phyloP scores from a whole-genome alignment of 2,329 filamentous ascomycete species.

The Knoxdaviesia capensis region DNA sequence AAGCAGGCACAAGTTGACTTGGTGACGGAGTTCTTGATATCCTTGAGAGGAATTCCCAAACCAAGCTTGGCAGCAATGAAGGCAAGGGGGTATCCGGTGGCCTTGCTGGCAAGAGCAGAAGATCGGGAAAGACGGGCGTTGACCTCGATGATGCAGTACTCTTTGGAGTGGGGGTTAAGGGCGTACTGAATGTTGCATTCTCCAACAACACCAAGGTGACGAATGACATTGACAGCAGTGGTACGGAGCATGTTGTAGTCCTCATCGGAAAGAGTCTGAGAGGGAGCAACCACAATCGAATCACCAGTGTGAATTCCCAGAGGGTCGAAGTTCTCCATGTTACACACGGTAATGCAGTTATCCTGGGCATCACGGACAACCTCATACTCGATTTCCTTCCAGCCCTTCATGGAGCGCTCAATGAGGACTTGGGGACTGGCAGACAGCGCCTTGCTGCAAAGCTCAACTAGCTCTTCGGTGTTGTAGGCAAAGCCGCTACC shows the following conservation, averaged over 20 bases:
- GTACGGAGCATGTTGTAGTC: constrained; percentile 99
- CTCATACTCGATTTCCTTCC: constrained; percentile 99
- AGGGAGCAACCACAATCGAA: constrained; percentile 93
- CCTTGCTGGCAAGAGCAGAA: constrained; percentile 88
- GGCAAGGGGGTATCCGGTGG: constrained; percentile 85
- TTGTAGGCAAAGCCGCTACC: constrained; percentile 92
- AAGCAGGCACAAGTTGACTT: constrained; percentile 95
- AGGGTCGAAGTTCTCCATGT: constrained; percentile 99
- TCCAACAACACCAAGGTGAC: constrained; percentile 89
- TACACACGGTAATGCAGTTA: constrained; percentile 98
- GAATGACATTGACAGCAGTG: constrained; percentile 90
- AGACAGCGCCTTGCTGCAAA: constrained; percentile 89
- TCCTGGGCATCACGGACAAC: constrained; percentile 88
- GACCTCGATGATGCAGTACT: constrained; percentile 99
- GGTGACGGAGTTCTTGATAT: constrained; percentile 91
- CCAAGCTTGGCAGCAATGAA: constrained; percentile 96
- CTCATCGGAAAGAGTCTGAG: constrained; percentile 88
- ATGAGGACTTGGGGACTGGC: constrained; percentile 91
- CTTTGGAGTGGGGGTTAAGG: constrained; percentile 79
- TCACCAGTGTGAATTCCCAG: constrained; percentile 96
- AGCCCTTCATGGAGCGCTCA: constrained; percentile 97
- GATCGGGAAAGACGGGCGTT: constrained; percentile 92
- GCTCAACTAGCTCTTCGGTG: constrained; percentile 58
- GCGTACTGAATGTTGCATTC: constrained; percentile 99
- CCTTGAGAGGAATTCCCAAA: constrained; percentile 83